Conservation (phyloP, 2,329 filamentous ascomycete genomes). For the Sphaerostilbella broomeana region DNA sequence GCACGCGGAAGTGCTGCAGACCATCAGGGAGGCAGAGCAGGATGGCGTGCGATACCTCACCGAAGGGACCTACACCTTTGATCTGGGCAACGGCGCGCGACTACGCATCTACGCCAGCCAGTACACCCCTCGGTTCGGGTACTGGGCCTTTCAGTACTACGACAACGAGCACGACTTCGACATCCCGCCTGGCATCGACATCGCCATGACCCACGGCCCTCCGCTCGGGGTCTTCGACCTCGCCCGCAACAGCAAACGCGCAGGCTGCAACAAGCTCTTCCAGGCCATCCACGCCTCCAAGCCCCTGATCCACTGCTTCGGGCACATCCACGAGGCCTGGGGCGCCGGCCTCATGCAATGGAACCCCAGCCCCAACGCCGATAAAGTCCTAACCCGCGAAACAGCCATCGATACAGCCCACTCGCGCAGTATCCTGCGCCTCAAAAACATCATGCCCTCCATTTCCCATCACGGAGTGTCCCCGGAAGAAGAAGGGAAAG, state of each 20-base stretch:
- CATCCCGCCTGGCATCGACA: constrained; percentile 32
- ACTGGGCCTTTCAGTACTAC: constrained; percentile 46
- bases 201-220: constrained; percentile 51
- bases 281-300: constrained; percentile 35
- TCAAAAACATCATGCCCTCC: constrained; percentile 23
- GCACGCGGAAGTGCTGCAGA: constrained; percentile 28
- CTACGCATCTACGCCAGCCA: constrained; percentile 48
- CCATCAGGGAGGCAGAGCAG: constrained; percentile 32
- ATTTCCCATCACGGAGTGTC: constrained; percentile 17
- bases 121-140: constrained; percentile 40
- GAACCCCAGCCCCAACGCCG: constrained; percentile 25
- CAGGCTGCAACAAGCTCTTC: constrained; percentile 41
- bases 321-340: constrained; percentile 55
- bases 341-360: constrained; percentile 49
- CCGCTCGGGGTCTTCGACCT: constrained; percentile 45
- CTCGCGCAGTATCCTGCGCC: constrained; percentile 30
- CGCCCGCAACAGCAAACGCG: constrained; percentile 20
- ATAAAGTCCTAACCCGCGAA: background rate
- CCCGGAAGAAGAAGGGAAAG: constrained; percentile 11
- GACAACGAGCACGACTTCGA: constrained; percentile 31
- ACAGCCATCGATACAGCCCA: constrained; percentile 33
- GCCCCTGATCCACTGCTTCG: constrained; percentile 49
- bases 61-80: constrained; percentile 43
- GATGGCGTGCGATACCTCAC: constrained; percentile 39
- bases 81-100: constrained; percentile 41